Conservation (phyloP, 768 basidiomycete species). For the Lactarius indigo region DNA sequence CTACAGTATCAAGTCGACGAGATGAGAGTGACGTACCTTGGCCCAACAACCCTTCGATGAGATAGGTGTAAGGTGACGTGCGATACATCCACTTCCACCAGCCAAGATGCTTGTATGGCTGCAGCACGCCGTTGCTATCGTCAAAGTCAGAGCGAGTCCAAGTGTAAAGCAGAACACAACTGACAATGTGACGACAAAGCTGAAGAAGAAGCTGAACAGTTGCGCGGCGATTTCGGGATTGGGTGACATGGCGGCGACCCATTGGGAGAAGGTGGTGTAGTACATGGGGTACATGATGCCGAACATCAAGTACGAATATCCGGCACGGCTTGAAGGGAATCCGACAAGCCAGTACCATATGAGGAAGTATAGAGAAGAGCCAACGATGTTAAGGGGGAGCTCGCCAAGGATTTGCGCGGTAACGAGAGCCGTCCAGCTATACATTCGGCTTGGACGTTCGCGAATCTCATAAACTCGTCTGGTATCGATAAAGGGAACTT, state of each 20-base stretch:
- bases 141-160: background rate
- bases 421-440: slow-evolving; percentile 38
- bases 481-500: slow-evolving; percentile 39
- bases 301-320: slow-evolving; percentile 39
- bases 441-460: slow-evolving; percentile 42
- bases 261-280: slow-evolving; percentile 41
- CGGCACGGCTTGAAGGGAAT: slow-evolving; percentile 36
- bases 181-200: slow-evolving; percentile 43
- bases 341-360: slow-evolving; percentile 52
- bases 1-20: background rate
- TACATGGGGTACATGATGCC: slow-evolving; percentile 42
- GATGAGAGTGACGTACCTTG: slow-evolving; percentile 40
- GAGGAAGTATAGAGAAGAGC: slow-evolving; percentile 40
- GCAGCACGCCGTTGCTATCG: slow-evolving; percentile 45
- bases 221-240: slow-evolving; percentile 40
- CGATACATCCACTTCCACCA: slow-evolving; percentile 46
- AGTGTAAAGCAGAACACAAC: slow-evolving; percentile 11
- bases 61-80: slow-evolving; percentile 36
- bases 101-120: slow-evolving; percentile 41
- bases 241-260: slow-evolving; percentile 42
- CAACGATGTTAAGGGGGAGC: slow-evolving; percentile 42
- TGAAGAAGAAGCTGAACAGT: slow-evolving; percentile 38
- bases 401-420: slow-evolving; percentile 39
- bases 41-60: slow-evolving; percentile 39
- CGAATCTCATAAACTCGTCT: slow-evolving; percentile 41